These are phyloP conservation scores for Cyberlindnera mycetangii DNA, from an alignment of 805 yeast genomes.

Conservation along the genomic window DNA sequence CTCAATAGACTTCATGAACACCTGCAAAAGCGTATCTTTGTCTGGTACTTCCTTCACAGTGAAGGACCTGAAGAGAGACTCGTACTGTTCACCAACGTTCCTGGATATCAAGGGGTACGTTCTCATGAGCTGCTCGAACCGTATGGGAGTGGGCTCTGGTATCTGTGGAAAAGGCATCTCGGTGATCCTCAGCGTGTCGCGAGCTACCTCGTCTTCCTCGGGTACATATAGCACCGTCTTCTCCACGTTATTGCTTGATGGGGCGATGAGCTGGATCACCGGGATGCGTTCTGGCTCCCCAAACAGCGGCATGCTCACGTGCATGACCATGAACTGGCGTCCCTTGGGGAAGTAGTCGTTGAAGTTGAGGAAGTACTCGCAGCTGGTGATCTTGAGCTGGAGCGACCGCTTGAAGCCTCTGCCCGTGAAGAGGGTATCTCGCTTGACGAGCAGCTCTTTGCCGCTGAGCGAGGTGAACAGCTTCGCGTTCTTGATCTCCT, in stretches of 20 bases:
- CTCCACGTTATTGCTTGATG: conserved; percentile 9
- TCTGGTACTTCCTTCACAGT: conserved; percentile 31
- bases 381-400: conserved; percentile 40
- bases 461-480: conserved; percentile 53
- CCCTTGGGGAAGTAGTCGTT: conserved; percentile 60
- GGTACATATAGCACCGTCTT: not conserved
- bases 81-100: conserved; percentile 39
- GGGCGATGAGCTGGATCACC: conserved; percentile 2
- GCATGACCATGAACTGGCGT: conserved; percentile 51
- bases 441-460: conserved; percentile 52
- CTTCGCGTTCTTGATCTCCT: conserved; percentile 32
- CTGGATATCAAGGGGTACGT: conserved; percentile 38
- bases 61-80: conserved; percentile 37
- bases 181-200: not conserved
- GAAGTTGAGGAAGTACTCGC: conserved; percentile 47
- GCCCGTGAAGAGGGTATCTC: conserved; percentile 51
- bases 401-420: conserved; percentile 53
- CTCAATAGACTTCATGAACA: conserved; percentile 28
- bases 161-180: not conserved
- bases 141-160: conserved; percentile 12
- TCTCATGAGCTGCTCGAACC: conserved; percentile 39
- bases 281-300: conserved; percentile 33
- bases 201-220: not conserved
- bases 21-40: conserved; percentile 26
- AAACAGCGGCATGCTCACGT: conserved; percentile 53